These are phyloP conservation scores for Agastache rugosa DNA, from an alignment of 257 asterid species.

Conservation along the genomic window DNA sequence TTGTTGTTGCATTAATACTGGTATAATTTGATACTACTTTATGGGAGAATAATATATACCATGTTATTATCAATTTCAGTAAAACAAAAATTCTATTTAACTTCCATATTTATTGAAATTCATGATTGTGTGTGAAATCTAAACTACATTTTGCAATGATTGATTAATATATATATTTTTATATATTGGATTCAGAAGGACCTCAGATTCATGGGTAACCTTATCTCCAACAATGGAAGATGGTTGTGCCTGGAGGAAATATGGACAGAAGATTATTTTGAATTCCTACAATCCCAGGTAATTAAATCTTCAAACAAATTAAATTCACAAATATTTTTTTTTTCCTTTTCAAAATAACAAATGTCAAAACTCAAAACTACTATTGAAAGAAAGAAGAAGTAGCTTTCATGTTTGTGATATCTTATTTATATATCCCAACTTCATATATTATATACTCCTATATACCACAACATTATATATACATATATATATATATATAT, in stretches of 20 bases:
- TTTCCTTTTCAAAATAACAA: not conserved
- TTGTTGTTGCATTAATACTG: not conserved
- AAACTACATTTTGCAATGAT: not conserved
- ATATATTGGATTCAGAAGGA: slow-evolving; percentile 45
- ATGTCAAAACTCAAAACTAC: not conserved
- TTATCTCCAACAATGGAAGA: slow-evolving; percentile 49
- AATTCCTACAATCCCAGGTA: slow-evolving; percentile 68
- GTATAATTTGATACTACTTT: not conserved
- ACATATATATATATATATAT: not conserved
- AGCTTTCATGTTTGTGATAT: not conserved
- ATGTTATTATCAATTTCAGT: not conserved
- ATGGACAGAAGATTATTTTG: slow-evolving; percentile 76
- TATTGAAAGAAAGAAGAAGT: not conserved
- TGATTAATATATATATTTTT: not conserved
- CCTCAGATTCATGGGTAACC: slow-evolving; percentile 43
- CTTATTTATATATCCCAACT: not conserved
- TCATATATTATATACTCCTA: not conserved
- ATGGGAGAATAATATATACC: not conserved
- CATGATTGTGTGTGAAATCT: not conserved
- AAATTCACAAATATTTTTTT: not conserved
- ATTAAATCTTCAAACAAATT: not conserved
- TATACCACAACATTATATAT: not conserved
- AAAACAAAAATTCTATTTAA: not conserved
- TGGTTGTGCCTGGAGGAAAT: slow-evolving; percentile 82
- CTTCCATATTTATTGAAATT: too few relatives aligned